A percentile compares a stretch with the other conserved stretches of the same genome.
These are phyloP conservation scores for Zopfochytrium polystomum DNA, from an alignment of 371 early-diverging fungal genomes.

Conservation along the genomic window DNA sequence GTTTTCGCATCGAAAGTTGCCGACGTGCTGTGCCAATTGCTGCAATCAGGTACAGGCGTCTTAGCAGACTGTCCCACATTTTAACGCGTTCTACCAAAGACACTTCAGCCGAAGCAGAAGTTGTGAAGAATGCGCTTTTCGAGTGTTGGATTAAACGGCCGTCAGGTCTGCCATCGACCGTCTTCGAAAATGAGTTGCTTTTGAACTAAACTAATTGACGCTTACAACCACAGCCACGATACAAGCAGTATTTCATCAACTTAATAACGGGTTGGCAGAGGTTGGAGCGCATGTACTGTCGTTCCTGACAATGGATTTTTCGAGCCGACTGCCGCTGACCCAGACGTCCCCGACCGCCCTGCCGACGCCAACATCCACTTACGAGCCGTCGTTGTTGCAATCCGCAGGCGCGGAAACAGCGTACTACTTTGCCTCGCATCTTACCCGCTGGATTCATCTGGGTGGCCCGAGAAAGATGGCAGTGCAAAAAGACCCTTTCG, in stretches of 20 bases:
- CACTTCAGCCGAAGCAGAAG: background rate
- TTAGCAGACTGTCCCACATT: background rate
- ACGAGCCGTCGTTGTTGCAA: no score
- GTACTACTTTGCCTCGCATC: no score
- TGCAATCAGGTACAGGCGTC: constrained; percentile 9
- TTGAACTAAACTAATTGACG: background rate
- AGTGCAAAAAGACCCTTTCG: no score
- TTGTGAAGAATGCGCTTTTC: constrained; percentile 10
- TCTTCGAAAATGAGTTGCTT: background rate
- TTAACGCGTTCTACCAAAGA: background rate
- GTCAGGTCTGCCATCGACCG: background rate
- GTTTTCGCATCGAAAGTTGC: constrained; percentile 13
- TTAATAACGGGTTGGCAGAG: background rate
- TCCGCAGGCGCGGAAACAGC: no score
- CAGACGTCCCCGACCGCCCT: no score
- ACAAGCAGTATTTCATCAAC: constrained; percentile 2
- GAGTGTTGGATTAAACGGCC: constrained; percentile 7
- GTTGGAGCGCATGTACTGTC: background rate
- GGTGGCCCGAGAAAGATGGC: no score
- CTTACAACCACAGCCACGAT: background rate
- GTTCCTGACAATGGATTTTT: background rate
- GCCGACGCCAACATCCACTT: no score
- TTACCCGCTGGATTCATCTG: no score
- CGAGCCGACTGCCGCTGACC: no score
- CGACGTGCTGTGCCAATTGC: constrained; percentile 20